These are phyloP conservation scores for Trypanosoma brucei DNA, from an alignment of 208 protist genomes.

Conservation along the genomic window DNA sequence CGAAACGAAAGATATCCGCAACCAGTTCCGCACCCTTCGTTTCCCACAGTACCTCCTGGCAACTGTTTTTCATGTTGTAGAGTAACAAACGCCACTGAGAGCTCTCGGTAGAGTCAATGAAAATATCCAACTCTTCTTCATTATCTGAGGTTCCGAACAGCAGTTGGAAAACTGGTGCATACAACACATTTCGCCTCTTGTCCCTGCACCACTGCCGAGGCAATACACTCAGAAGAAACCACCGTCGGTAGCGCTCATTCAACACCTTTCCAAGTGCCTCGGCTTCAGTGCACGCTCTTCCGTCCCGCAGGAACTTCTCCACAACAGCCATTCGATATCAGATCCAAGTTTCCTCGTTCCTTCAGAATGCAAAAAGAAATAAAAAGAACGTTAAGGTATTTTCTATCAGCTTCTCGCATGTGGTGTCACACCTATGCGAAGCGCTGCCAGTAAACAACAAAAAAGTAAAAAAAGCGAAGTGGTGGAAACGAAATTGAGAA, in stretches of 20 bases:
- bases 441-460: too few species aligned
- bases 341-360: too few species aligned
- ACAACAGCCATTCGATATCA: slow-evolving; percentile 38
- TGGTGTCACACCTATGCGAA: too few species aligned
- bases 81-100: slow-evolving; percentile 23
- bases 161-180: slow-evolving; percentile 42
- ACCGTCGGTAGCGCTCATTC: slow-evolving; percentile 28
- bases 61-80: slow-evolving; percentile 20
- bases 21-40: slow-evolving; percentile 26
- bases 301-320: slow-evolving; percentile 39
- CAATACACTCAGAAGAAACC: slow-evolving; percentile 35
- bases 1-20: slow-evolving; percentile 14
- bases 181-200: slow-evolving; percentile 27
- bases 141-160: slow-evolving; percentile 28
- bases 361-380: not conserved
- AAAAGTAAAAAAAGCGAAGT: too few species aligned
- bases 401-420: too few species aligned
- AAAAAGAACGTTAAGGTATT: not conserved
- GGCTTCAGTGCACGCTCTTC: slow-evolving; percentile 28
- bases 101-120: slow-evolving; percentile 1
- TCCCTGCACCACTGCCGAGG: slow-evolving; percentile 58
- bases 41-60: slow-evolving; percentile 21
- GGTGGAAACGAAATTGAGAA: too few species aligned
- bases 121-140: slow-evolving; percentile 1
- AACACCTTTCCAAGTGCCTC: slow-evolving; percentile 24